phyloP scores from a whole-genome alignment of 345 rosid species.

The Bruguiera sexangula region DNA sequence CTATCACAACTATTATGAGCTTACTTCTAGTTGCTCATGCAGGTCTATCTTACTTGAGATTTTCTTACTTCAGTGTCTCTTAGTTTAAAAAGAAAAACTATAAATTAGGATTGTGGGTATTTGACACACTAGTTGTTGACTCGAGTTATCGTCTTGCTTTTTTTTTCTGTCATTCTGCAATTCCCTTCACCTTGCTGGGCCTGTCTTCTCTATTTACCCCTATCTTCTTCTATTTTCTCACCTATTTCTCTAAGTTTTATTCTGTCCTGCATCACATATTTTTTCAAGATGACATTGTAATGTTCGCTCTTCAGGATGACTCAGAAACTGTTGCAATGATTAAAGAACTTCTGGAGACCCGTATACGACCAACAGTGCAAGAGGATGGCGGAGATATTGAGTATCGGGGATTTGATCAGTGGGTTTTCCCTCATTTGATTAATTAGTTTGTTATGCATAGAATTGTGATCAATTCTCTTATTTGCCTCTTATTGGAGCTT shows the following conservation, averaged over 20 bases:
- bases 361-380: slow-evolving; percentile 95
- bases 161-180: no score
- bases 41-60: no score
- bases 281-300: neutral
- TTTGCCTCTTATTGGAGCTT: slow-evolving; percentile 7
- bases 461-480: neutral
- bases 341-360: slow-evolving; percentile 93
- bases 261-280: no score
- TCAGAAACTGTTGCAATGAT: slow-evolving; percentile 98
- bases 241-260: slow-evolving; percentile 4
- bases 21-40: no score
- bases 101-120: no score
- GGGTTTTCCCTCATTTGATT: slow-evolving; percentile 28
- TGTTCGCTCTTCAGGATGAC: slow-evolving; percentile 62
- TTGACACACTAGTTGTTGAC: no score
- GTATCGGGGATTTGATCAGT: slow-evolving; percentile 81
- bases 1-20: neutral
- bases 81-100: no score
- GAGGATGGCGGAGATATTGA: slow-evolving; percentile 98
- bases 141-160: no score
- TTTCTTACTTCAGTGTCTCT: no score
- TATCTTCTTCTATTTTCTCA: neutral
- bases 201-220: no score
- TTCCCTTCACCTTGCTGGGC: no score
- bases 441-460: neutral